phyloP scores from a whole-genome alignment of 2,329 filamentous ascomycete genomes.

The Aspergillus sp. region DNA sequence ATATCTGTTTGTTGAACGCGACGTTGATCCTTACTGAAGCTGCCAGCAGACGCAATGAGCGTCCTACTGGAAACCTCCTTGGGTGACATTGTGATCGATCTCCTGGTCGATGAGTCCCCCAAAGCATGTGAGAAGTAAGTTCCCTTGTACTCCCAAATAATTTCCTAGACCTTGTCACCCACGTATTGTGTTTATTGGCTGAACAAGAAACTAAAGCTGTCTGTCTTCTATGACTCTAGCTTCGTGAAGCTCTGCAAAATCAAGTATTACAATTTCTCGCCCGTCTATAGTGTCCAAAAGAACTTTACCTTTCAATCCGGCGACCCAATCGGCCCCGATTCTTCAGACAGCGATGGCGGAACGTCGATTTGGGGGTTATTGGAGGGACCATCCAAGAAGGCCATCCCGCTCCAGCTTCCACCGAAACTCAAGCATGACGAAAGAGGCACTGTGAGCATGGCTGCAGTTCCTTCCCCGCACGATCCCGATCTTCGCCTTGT shows the following conservation, averaged over 20 bases:
- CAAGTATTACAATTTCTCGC: slow-evolving; percentile 99
- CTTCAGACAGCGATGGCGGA: slow-evolving; percentile 85
- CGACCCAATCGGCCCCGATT: slow-evolving; percentile 86
- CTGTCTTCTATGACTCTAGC: slow-evolving; percentile 56
- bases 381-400: slow-evolving; percentile 70
- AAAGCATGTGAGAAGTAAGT: slow-evolving; percentile 94
- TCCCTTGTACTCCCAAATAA: slow-evolving; percentile 14
- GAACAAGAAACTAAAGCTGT: slow-evolving; percentile 60
- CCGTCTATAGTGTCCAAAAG: slow-evolving; percentile 88
- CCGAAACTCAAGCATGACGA: slow-evolving; percentile 87
- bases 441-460: slow-evolving; percentile 94
- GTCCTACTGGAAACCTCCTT: slow-evolving; percentile 90
- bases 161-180: slow-evolving; percentile 8
- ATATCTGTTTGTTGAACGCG: slow-evolving; percentile 16
- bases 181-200: slow-evolving; percentile 51
- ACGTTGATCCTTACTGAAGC: slow-evolving; percentile 22
- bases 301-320: slow-evolving; percentile 96
- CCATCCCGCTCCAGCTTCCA: slow-evolving; percentile 82
- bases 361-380: slow-evolving; percentile 89
- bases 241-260: slow-evolving; percentile 98
- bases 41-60: slow-evolving; percentile 66
- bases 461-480: slow-evolving; percentile 75
- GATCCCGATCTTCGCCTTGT: slow-evolving; percentile 83
- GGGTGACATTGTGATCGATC: slow-evolving; percentile 93
- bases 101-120: slow-evolving; percentile 85